Evolutionary conservation across 2,329 filamentous ascomycete genomes (phyloP).

Genomic region (Fusarium cyanostomum): DNA sequence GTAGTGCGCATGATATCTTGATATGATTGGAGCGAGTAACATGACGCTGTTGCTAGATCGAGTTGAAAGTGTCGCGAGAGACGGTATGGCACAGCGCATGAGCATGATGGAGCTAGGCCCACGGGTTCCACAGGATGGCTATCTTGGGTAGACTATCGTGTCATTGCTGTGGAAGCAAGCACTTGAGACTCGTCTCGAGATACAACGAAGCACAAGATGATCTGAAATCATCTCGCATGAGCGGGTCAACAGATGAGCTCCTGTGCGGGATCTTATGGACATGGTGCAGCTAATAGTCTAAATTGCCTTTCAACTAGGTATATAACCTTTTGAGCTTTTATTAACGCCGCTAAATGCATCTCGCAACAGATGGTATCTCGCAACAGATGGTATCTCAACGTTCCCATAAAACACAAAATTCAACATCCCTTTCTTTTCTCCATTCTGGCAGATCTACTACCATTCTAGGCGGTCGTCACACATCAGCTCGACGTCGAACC

Average conservation of each 20-base stretch:
- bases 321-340: background rate
- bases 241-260: background rate
- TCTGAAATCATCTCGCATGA: background rate
- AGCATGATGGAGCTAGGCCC: slow-evolving; percentile 6
- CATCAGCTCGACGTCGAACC: slow-evolving; percentile 64
- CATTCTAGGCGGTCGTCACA: slow-evolving; percentile 70
- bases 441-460: slow-evolving; percentile 37
- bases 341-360: slow-evolving; percentile 24
- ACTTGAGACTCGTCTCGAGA: background rate
- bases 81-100: slow-evolving; percentile 7
- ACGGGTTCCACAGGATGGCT: slow-evolving; percentile 15
- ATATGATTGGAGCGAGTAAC: background rate
- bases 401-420: slow-evolving; percentile 17
- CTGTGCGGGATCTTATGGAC: background rate
- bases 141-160: background rate
- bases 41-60: background rate
- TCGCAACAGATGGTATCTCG: slow-evolving; percentile 38
- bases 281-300: background rate
- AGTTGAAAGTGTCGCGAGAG: background rate
- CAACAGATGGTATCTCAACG: slow-evolving; percentile 40
- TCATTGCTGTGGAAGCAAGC: slow-evolving; percentile 7
- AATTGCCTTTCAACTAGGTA: slow-evolving; percentile 4
- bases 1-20: background rate
- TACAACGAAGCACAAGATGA: slow-evolving; percentile 1
- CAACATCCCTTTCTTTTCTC: background rate